These are phyloP conservation scores for Acanthamoeba polyphaga DNA, from an alignment of 208 protist genomes.

Conservation along the genomic window DNA sequence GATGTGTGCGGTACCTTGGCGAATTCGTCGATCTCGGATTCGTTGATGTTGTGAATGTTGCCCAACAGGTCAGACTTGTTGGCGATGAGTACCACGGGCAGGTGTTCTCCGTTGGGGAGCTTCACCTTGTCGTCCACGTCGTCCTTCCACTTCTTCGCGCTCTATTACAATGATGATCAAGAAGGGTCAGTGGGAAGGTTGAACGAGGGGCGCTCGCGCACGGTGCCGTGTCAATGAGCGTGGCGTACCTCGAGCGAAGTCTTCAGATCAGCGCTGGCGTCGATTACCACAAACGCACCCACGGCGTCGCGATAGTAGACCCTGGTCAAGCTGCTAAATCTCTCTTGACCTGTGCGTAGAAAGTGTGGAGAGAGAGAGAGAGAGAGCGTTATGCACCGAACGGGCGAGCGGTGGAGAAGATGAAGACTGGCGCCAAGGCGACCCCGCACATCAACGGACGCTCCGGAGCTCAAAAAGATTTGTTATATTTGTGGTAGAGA, in stretches of 20 bases:
- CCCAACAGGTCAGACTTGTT: background rate
- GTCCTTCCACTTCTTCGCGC: background rate
- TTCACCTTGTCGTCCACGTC: background rate
- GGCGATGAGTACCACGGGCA: background rate
- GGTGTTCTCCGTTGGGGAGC: background rate
- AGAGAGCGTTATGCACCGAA: too few species aligned
- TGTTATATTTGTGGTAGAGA: too few species aligned
- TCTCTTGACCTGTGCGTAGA: background rate
- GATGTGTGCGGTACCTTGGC: background rate
- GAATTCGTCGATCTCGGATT: background rate
- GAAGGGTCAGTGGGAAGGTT: too few species aligned
- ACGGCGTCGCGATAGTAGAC: background rate
- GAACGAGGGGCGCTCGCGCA: too few species aligned
- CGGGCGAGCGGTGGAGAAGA: too few species aligned
- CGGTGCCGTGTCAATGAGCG: constrained; percentile 77
- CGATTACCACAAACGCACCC: background rate
- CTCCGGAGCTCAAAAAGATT: too few species aligned
- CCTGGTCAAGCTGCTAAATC: background rate
- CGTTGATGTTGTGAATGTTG: background rate
- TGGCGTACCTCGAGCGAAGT: background rate
- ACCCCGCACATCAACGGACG: too few species aligned
- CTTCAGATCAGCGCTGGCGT: background rate
- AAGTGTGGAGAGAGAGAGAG: background rate
- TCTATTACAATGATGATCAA: background rate
- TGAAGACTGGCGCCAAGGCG: too few species aligned